Evolutionary conservation across 176 grass and related monocot genomes (phyloP), one percentile per base, ranked within the genome.

Genomic region (Ensete ventricosum): DNA sequence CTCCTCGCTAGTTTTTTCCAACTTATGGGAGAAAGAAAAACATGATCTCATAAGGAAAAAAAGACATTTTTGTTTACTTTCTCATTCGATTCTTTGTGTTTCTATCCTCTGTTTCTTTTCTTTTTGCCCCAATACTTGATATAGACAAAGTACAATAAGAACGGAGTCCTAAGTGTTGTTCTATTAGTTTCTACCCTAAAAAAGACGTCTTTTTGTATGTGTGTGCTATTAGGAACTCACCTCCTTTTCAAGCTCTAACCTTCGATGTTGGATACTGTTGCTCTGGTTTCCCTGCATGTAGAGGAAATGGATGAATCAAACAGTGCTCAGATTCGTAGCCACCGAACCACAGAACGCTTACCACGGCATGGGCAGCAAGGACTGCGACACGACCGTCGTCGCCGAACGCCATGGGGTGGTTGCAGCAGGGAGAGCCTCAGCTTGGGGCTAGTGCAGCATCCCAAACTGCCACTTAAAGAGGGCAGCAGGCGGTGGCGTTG

Each of bases 201-300:
- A 43, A 43, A 6, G 34, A 6, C 34, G 4, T 43, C 34, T 43
- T 43, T 43, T 6, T 43, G 34, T 5, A 43, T 6, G 34, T 43
- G 34, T 6, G 34, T 4, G 26, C 10, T 34, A 55, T 49, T 20
- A 76, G 64, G 8, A 62, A 75, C 26, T 50, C 60, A 88, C 86
- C 84, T 92, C 90, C 13, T 87, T 55, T 64, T 92, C 90, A 2
- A 92, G 90, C 19, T 82, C 84, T 64, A 64, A 7, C 8, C 86
- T 82, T 11, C 84, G 74, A 11, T 63, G 80, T 78, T 74, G 24
- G 49, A 21, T 3, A 59, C 17, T 20, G 20, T 54, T 57, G 69
- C 77, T 63, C 24, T 81, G 59, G 10, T 49, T 77, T 63, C 68
- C 64, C 83, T 83, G 85, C 17, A 79, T 17, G 34, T 43, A 43